Conservation (phyloP, 371 early-diverging fungal genomes). For the Chytridium lagenaria region DNA sequence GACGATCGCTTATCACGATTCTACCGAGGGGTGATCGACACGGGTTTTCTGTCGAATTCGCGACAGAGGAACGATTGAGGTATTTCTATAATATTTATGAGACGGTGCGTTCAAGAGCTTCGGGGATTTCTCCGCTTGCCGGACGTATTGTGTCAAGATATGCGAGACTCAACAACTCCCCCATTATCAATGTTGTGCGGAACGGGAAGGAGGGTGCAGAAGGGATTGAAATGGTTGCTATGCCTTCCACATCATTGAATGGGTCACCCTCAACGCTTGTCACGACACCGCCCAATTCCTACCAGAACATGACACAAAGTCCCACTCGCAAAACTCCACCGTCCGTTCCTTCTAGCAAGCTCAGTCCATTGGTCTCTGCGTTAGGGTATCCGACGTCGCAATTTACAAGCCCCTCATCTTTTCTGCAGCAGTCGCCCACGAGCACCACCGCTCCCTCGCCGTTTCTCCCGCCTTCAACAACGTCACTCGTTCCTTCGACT, state of each 20-base stretch:
- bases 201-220: background rate
- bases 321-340: too few species aligned
- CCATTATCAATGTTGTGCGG: conserved; percentile 6
- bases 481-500: too few species aligned
- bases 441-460: too few species aligned
- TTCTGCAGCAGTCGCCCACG: too few species aligned
- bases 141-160: background rate
- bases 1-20: background rate
- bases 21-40: background rate
- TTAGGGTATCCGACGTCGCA: too few species aligned
- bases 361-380: too few species aligned
- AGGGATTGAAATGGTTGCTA: background rate
- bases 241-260: background rate
- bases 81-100: conserved; percentile 9
- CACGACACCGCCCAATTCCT: background rate
- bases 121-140: background rate
- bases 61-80: background rate
- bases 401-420: too few species aligned
- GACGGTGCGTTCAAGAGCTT: background rate
- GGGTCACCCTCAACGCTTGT: background rate
- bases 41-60: conserved; percentile 14
- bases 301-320: too few species aligned
- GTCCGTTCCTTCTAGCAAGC: too few species aligned
- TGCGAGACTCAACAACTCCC: conserved; percentile 3
- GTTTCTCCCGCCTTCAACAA: too few species aligned